These are phyloP conservation scores for Areca catechu DNA, from an alignment of 176 grass and related monocot genomes.

Conservation along the genomic window DNA sequence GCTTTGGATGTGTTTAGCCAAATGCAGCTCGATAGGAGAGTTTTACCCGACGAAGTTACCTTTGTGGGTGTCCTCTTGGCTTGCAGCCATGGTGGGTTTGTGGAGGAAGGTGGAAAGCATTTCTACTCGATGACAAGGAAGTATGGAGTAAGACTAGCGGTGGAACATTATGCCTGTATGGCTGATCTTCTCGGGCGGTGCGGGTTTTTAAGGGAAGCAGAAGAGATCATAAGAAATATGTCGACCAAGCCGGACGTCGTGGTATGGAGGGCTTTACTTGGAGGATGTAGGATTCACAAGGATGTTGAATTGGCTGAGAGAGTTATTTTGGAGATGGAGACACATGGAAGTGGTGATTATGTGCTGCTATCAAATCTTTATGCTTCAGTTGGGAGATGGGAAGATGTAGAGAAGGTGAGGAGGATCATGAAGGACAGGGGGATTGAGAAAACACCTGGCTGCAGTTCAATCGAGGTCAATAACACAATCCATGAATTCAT, in stretches of 20 bases:
- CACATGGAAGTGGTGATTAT: conserved; percentile 3
- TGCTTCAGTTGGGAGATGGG: conserved; percentile 6
- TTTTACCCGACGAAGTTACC: conserved; percentile 19
- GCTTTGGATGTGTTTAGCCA: conserved; percentile 14
- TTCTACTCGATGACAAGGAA: conserved; percentile 1
- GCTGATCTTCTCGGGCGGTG: conserved; percentile 16
- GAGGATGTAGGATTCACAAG: conserved; percentile 14
- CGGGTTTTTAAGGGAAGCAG: conserved; percentile 8
- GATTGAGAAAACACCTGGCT: background rate
- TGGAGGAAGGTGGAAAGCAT: conserved; percentile 8
- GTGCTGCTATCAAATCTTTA: conserved; percentile 17
- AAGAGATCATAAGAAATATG: conserved; percentile 17
- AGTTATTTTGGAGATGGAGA: too few species aligned
- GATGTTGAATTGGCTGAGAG: conserved; percentile 1
- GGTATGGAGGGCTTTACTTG: conserved; percentile 19
- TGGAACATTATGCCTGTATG: conserved; percentile 22
- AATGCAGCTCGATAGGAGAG: conserved; percentile 1
- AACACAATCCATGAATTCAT: conserved; percentile 10
- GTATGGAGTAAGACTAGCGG: conserved; percentile 2
- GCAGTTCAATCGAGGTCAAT: conserved; percentile 10
- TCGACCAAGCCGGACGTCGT: conserved; percentile 17
- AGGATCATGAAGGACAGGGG: conserved; percentile 16
- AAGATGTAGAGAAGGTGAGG: conserved; percentile 8
- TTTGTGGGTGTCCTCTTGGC: conserved; percentile 17
- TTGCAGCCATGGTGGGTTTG: conserved; percentile 18